A percentile compares a stretch with the other conserved stretches of the same genome.
These are phyloP conservation scores for Geotrichum klebahnii DNA, from an alignment of 1,139 yeast species.

Conservation along the genomic window DNA sequence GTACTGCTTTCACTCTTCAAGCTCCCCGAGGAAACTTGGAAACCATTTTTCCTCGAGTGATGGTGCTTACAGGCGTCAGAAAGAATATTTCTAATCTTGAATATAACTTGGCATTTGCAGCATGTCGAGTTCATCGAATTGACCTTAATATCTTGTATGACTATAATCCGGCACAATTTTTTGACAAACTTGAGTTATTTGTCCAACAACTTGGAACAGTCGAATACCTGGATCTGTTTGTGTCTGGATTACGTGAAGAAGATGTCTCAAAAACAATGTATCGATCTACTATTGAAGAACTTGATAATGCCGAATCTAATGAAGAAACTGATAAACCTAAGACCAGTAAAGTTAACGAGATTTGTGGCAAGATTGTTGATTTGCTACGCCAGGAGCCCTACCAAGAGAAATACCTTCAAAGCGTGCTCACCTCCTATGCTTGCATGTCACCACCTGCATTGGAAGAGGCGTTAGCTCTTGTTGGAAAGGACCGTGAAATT, in stretches of 20 bases:
- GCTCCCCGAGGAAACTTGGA: constrained; percentile 96
- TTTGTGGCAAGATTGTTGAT: constrained; percentile 66
- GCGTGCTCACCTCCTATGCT: constrained; percentile 86
- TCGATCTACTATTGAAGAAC: constrained; percentile 53
- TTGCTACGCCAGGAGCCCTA: constrained; percentile 53
- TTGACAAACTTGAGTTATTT: constrained; percentile 60
- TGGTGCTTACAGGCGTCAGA: constrained; percentile 84
- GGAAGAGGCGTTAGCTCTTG: constrained; percentile 63
- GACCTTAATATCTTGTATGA: constrained; percentile 88
- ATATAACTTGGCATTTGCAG: constrained; percentile 67
- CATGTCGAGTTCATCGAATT: constrained; percentile 87
- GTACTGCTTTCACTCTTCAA: constrained; percentile 77
- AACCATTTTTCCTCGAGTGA: constrained; percentile 86
- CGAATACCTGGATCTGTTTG: constrained; percentile 78
- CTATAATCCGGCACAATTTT: constrained; percentile 68
- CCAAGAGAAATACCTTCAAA: constrained; percentile 60
- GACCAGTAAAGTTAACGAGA: constrained; percentile 60
- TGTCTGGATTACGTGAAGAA: constrained; percentile 81
- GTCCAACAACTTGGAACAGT: constrained; percentile 65
- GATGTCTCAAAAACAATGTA: constrained; percentile 83
- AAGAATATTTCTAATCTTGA: constrained; percentile 54
- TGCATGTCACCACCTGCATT: constrained; percentile 87
- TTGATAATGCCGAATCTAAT: background rate
- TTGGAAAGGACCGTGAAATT: constrained; percentile 44
- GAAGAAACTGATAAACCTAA: constrained; percentile 13